These are phyloP conservation scores for Tulasnella sp. DNA, from an alignment of 768 basidiomycete genomes.

Conservation along the genomic window DNA sequence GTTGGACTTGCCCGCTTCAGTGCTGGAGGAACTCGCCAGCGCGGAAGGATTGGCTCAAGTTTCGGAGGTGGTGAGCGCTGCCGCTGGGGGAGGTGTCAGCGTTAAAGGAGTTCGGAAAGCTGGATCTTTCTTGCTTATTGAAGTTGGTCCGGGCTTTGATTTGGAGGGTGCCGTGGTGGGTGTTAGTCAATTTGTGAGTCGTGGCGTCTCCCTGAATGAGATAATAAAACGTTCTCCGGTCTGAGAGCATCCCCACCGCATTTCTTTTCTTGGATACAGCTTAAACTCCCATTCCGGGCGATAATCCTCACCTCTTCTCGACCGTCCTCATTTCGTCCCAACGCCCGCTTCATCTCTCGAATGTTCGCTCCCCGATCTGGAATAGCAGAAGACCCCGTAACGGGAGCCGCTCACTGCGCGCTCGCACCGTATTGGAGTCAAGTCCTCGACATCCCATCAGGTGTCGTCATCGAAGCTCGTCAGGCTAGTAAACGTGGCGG, in stretches of 20 bases:
- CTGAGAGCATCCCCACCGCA: not conserved
- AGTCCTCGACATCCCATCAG: not conserved
- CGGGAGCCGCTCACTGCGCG: slow-evolving; percentile 29
- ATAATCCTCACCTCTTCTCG: too few relatives aligned
- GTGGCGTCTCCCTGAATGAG: too few relatives aligned
- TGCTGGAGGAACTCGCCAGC: not conserved
- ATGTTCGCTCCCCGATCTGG: too few relatives aligned
- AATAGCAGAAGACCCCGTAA: too few relatives aligned
- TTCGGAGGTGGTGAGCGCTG: not conserved
- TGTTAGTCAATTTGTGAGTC: slow-evolving; percentile 24
- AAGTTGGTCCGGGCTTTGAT: slow-evolving; percentile 26
- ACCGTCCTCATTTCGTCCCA: too few relatives aligned
- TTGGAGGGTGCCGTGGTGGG: slow-evolving; percentile 22
- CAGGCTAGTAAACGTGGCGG: slow-evolving; percentile 11
- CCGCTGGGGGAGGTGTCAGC: slow-evolving; percentile 13
- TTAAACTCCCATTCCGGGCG: not conserved
- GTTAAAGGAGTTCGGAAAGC: slow-evolving; percentile 21
- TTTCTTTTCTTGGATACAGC: not conserved
- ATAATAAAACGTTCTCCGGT: too few relatives aligned
- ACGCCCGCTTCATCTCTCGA: too few relatives aligned
- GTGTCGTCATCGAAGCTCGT: not conserved
- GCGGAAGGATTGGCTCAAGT: not conserved
- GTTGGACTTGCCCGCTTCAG: slow-evolving; percentile 27
- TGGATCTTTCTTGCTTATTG: slow-evolving; percentile 24
- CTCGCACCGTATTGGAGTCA: slow-evolving; percentile 29